Evolutionary conservation across 345 rosid species (phyloP).

Genomic region (Microcos paniculata): DNA sequence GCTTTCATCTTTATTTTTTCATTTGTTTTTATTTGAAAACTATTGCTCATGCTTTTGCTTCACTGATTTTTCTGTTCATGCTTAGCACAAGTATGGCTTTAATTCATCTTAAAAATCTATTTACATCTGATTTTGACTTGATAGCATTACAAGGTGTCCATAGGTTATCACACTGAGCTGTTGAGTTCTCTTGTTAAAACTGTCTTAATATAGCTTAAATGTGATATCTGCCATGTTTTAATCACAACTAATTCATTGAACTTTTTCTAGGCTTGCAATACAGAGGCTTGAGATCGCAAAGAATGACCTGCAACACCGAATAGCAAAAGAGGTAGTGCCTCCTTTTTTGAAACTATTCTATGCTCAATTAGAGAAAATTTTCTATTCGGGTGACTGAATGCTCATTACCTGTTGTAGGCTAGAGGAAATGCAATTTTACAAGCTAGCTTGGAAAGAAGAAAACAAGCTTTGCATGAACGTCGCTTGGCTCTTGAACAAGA

Average conservation of each 20-base stretch:
- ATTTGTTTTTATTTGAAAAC: not conserved
- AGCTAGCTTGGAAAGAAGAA: conserved; percentile 96
- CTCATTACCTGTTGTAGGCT: conserved; percentile 49
- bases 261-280: conserved; percentile 77
- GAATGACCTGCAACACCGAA: conserved; percentile 89
- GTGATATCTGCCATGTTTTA: not conserved
- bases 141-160: not conserved
- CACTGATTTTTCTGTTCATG: not conserved
- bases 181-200: not conserved
- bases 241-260: conserved; percentile 7
- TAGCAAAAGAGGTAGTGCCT: conserved; percentile 84
- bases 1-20: conserved; percentile 7
- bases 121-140: conserved; percentile 4
- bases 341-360: conserved; percentile 17
- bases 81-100: not conserved
- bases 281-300: conserved; percentile 94
- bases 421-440: conserved; percentile 97
- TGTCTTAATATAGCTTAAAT: not conserved
- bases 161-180: not conserved
- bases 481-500: conserved; percentile 99
- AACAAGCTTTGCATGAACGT: conserved; percentile 97
- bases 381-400: conserved; percentile 13
- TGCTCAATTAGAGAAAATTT: conserved; percentile 6
- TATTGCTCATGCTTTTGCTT: not conserved
- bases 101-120: not conserved